Evolutionary conservation across 2,329 filamentous ascomycete genomes (phyloP).

Genomic region (Pestalotiopsis sp.): DNA sequence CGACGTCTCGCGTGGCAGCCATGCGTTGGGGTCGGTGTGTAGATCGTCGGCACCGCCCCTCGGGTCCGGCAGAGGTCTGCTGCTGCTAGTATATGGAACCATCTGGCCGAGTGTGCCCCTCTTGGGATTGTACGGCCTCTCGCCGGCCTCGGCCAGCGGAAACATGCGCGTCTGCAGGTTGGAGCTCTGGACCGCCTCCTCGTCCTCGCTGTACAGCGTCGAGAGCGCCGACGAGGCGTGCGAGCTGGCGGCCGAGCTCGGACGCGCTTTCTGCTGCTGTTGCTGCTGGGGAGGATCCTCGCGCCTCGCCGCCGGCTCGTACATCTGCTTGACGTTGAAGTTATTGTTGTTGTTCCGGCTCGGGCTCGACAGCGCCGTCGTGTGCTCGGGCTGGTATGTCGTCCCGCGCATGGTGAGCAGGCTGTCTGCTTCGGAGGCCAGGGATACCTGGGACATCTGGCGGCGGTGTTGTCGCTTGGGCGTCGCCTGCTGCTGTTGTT

Average conservation of each 20-base stretch:
- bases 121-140: slow-evolving; percentile 17
- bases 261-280: slow-evolving; percentile 14
- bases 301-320: not conserved
- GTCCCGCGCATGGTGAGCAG: slow-evolving; percentile 37
- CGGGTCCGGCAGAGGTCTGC: no score
- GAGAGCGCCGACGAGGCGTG: slow-evolving; percentile 55
- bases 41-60: not conserved
- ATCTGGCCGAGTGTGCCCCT: slow-evolving; percentile 6
- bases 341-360: slow-evolving; percentile 32
- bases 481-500: not conserved
- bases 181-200: slow-evolving; percentile 28
- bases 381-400: slow-evolving; percentile 37
- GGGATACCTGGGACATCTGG: slow-evolving; percentile 35
- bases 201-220: slow-evolving; percentile 59
- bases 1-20: slow-evolving; percentile 10
- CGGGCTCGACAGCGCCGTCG: slow-evolving; percentile 46
- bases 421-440: slow-evolving; percentile 43
- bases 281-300: not conserved
- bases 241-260: slow-evolving; percentile 40
- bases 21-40: not conserved
- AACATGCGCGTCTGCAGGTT: not conserved
- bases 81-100: not conserved
- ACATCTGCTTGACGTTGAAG: not conserved
- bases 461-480: slow-evolving; percentile 18
- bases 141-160: slow-evolving; percentile 13